Evolutionary conservation across 805 yeast genomes (phyloP).

Genomic region (Kodamaea lidongshanica): DNA sequence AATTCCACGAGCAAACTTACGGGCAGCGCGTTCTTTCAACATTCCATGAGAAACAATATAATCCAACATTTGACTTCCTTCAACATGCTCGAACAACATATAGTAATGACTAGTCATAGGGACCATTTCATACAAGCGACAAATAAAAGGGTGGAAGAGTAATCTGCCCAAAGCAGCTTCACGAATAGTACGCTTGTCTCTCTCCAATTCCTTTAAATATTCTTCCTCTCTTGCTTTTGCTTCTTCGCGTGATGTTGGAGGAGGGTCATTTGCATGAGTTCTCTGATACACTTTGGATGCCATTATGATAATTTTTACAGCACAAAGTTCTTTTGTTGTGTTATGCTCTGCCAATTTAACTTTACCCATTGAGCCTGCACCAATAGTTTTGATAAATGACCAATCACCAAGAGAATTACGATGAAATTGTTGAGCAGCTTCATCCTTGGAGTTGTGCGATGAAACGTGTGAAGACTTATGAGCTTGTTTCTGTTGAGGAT

Average conservation of each 20-base stretch:
- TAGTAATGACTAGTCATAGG: conserved; percentile 96
- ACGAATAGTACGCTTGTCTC: conserved; percentile 87
- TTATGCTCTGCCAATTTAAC: conserved; percentile 90
- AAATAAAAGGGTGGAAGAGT: conserved; percentile 85
- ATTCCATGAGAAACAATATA: conserved; percentile 96
- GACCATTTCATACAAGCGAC: conserved; percentile 87
- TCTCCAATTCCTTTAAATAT: conserved; percentile 73
- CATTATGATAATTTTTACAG: conserved; percentile 87
- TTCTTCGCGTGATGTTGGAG: conserved; percentile 55
- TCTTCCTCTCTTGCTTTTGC: conserved; percentile 59
- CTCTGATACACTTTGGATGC: conserved; percentile 75
- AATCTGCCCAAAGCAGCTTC: conserved; percentile 93
- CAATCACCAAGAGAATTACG: conserved; percentile 92
- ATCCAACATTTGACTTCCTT: conserved; percentile 97
- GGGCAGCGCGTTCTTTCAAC: conserved; percentile 85
- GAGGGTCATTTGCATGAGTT: conserved; percentile 63
- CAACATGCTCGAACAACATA: conserved; percentile 92
- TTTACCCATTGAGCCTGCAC: conserved; percentile 99
- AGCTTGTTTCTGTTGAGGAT: conserved; percentile 3
- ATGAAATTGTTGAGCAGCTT: conserved; percentile 51
- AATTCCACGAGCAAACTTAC: conserved; percentile 91
- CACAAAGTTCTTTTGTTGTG: conserved; percentile 75
- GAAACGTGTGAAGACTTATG: neutral
- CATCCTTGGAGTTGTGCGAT: conserved; percentile 3
- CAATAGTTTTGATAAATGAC: conserved; percentile 91